Base-by-base conservation (phyloP, 345 rosid species). In the Syzygium aromaticum region DNA sequence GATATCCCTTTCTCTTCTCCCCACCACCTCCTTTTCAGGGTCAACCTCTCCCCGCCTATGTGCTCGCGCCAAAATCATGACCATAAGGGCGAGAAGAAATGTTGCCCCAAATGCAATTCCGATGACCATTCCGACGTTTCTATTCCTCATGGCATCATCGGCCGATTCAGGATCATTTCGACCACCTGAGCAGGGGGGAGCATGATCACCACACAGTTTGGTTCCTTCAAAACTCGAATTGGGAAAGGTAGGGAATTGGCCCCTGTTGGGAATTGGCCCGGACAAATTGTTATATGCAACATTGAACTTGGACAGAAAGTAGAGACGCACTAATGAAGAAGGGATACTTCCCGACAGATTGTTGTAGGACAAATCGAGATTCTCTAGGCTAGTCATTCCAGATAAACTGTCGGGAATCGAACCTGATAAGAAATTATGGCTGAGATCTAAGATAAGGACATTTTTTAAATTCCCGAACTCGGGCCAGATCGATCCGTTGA, bases 221-320 rank as follows among this genome's bases (percentile, higher is more conserved):
- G 95, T 97, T 40, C 92, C 96, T 90, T 95, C 98, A 11, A 95
- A 96, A 92, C 99, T 96, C 64, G 98, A 92, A 88, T 92, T 94
- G 9, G 98, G 96, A 61, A 97, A 97, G 52, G 95, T 95, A 84
- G 56, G 90, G 90, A 97, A 95, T 90, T 97, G 99, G 86, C 93
- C 93, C 86, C 92, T 95, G 0, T 86, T 30, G 2, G 89, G 89
- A 51, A 88, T 80, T 1, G 56, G 87, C 12, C 89, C 89, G 25
- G 33, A 80, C 51, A 88, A 54, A 56, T 53, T 49, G 25, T 85
- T 77, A 54, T 88, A 16, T 10, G 87, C 87, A 61, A 85, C 77
- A 28, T 33, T 85, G 52, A 85, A 85, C 77, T 43, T 85, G 77
- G 87, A 57, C 51, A 85, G 52, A 61, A 85, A 85, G 8, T 57